Evolutionary conservation across 306 rosid species (phyloP).

Genomic region (Trifolium pratense): DNA sequence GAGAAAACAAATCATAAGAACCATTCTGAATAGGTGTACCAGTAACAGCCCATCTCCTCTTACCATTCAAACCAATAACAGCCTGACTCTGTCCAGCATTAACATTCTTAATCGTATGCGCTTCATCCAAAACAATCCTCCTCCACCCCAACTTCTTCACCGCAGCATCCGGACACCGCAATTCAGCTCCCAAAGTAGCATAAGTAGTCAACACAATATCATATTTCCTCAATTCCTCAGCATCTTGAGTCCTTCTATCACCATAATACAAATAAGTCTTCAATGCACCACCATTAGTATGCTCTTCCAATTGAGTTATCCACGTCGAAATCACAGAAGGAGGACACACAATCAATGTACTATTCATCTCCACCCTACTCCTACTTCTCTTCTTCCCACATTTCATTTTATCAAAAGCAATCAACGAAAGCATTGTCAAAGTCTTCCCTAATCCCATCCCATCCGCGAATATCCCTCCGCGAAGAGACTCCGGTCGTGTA

Average conservation of each 20-base stretch:
- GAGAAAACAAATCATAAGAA: conserved; percentile 71
- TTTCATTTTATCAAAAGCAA: conserved; percentile 59
- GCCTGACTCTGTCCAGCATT: conserved; percentile 61
- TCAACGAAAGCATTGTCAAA: conserved; percentile 65
- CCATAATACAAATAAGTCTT: conserved; percentile 75
- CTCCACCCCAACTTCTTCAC: conserved; percentile 64
- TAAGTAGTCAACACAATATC: conserved; percentile 85
- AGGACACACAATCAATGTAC: conserved; percentile 74
- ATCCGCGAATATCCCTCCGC: conserved; percentile 82
- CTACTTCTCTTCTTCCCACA: conserved; percentile 40
- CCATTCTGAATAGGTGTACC: conserved; percentile 85
- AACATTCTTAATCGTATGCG: conserved; percentile 71
- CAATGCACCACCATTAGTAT: conserved; percentile 57
- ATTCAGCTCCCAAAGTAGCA: conserved; percentile 55
- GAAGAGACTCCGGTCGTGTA: conserved; percentile 60
- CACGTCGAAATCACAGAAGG: conserved; percentile 78
- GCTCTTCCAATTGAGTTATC: conserved; percentile 68
- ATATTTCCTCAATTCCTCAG: conserved; percentile 57
- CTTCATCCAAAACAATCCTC: conserved; percentile 84
- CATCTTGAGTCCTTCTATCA: conserved; percentile 59
- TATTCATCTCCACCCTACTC: not conserved
- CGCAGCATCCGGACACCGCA: conserved; percentile 34
- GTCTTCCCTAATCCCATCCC: conserved; percentile 92
- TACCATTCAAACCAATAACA: conserved; percentile 53
- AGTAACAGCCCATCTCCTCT: conserved; percentile 83